These are phyloP conservation scores for Calamus simplicifolius DNA, from an alignment of 176 grass and related monocot genomes.

Conservation along the genomic window DNA sequence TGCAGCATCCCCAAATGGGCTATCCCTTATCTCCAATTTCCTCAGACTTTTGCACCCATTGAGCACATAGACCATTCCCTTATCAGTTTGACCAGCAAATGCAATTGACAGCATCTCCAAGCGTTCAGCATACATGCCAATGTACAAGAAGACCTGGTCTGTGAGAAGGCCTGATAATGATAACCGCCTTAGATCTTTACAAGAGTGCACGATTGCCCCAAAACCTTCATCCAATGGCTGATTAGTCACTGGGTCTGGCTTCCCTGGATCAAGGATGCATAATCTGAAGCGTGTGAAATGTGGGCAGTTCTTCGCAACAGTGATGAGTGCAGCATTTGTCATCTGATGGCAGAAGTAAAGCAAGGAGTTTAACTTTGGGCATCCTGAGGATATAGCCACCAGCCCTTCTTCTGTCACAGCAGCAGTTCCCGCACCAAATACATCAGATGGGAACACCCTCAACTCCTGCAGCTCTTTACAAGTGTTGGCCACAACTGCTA, in stretches of 20 bases:
- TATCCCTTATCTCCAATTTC: conserved; percentile 77
- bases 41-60: conserved; percentile 62
- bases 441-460: conserved; percentile 71
- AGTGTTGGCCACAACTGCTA: conserved; percentile 55
- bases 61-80: conserved; percentile 67
- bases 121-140: conserved; percentile 49
- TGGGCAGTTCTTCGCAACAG: conserved; percentile 65
- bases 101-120: conserved; percentile 91
- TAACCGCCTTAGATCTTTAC: conserved; percentile 45
- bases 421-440: conserved; percentile 36
- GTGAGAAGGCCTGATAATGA: conserved; percentile 71
- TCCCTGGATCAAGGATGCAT: conserved; percentile 58
- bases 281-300: conserved; percentile 75
- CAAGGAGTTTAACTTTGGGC: conserved; percentile 54
- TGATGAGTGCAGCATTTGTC: conserved; percentile 74
- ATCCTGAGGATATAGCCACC: conserved; percentile 72
- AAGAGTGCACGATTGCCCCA: conserved; percentile 61
- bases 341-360: conserved; percentile 87
- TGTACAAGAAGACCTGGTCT: conserved; percentile 68
- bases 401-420: conserved; percentile 71
- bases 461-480: conserved; percentile 85
- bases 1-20: conserved; percentile 66
- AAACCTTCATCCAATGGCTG: conserved; percentile 69
- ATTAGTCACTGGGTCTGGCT: conserved; percentile 53
- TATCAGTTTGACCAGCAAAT: conserved; percentile 73